These are phyloP conservation scores for Ganoderma sinense DNA, from an alignment of 1,284 basidiomycete genomes.

Conservation along the genomic window DNA sequence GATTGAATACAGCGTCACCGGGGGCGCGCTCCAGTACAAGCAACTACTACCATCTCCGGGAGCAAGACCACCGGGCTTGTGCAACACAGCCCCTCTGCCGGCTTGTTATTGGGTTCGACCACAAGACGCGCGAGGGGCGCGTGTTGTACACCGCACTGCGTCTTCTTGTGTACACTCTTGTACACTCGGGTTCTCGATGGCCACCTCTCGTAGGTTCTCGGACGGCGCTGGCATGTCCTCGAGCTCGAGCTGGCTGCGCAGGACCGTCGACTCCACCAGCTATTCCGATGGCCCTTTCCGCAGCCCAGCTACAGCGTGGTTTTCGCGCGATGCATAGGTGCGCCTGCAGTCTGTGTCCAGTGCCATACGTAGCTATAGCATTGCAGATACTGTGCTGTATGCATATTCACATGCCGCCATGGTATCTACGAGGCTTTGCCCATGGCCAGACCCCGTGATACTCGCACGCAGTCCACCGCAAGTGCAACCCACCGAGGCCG, in stretches of 20 bases:
- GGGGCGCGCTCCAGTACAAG: neutral
- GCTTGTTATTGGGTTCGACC: neutral
- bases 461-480: too few species aligned
- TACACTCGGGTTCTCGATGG: neutral
- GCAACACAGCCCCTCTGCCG: neutral
- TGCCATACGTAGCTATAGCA: neutral
- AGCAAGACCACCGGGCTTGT: conserved; percentile 3
- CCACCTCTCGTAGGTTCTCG: neutral
- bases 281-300: neutral
- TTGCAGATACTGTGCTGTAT: neutral
- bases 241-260: neutral
- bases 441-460: too few species aligned
- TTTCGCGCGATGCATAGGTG: neutral
- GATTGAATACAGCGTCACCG: neutral
- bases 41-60: neutral
- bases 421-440: too few species aligned
- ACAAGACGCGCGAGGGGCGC: neutral
- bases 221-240: neutral
- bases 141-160: neutral
- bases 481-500: too few species aligned
- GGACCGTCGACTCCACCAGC: neutral
- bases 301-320: neutral
- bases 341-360: neutral
- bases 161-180: neutral
- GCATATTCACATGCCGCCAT: too few species aligned